Percentiles rank a stretch among this genome's conserved stretches.
Evolutionary conservation across 306 rosid species (phyloP).

Genomic region (Trifolium subterraneum): DNA sequence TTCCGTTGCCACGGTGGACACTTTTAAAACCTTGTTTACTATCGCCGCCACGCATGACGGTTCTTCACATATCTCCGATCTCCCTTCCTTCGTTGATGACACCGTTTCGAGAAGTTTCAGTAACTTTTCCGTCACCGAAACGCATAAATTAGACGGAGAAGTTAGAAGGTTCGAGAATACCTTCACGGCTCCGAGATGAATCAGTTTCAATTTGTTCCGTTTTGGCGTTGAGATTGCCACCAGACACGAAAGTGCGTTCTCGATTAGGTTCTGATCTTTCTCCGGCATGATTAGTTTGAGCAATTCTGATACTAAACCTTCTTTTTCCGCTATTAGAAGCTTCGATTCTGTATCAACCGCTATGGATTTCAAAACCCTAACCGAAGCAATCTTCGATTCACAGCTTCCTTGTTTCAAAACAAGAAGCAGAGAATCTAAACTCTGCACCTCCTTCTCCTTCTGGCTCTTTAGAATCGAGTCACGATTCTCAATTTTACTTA

Average conservation of each 20-base stretch:
- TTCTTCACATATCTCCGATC: slow-evolving; percentile 67
- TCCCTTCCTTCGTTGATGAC: slow-evolving; percentile 83
- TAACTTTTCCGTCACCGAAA: slow-evolving; percentile 58
- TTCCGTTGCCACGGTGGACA: slow-evolving; percentile 75
- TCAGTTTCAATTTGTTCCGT: slow-evolving; percentile 55
- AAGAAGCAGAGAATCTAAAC: slow-evolving; percentile 57
- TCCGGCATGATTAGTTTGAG: slow-evolving; percentile 54
- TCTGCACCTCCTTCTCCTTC: background rate
- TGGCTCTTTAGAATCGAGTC: slow-evolving; percentile 53
- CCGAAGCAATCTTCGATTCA: slow-evolving; percentile 58
- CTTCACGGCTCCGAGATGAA: slow-evolving; percentile 62
- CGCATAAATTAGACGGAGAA: slow-evolving; percentile 44
- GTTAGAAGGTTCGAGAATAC: slow-evolving; percentile 50
- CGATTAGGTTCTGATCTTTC: slow-evolving; percentile 57
- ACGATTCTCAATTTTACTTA: slow-evolving; percentile 44
- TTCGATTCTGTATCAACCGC: slow-evolving; percentile 68
- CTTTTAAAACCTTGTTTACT: slow-evolving; percentile 70
- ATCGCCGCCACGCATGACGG: slow-evolving; percentile 60
- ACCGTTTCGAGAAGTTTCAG: slow-evolving; percentile 71
- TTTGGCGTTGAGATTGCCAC: slow-evolving; percentile 62
- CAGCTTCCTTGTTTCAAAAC: slow-evolving; percentile 58
- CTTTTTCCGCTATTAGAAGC: slow-evolving; percentile 63
- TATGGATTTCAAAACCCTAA: slow-evolving; percentile 54
- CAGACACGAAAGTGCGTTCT: slow-evolving; percentile 59
- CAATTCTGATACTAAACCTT: slow-evolving; percentile 58